A percentile compares a stretch with the other conserved stretches of the same genome.
Conservation (phyloP, 106 monocot species). For the Dendrobium huoshanense region DNA sequence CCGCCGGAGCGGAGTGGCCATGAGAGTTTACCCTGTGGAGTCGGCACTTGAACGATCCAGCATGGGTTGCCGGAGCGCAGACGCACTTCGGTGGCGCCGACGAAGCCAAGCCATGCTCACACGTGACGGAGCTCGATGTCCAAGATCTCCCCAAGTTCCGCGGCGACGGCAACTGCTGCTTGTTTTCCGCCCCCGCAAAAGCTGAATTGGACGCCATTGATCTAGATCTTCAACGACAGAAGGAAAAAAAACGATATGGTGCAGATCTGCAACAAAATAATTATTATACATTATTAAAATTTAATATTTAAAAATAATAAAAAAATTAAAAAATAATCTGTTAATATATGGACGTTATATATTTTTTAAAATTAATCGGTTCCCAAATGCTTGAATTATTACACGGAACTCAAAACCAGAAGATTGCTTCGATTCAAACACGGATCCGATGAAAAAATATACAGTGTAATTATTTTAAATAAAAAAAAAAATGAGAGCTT, state of each 20-base stretch:
- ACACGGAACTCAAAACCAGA: too few species aligned
- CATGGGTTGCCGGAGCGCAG: slow-evolving; percentile 46
- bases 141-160: slow-evolving; percentile 1
- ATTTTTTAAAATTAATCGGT: not conserved
- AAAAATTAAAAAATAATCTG: too few species aligned
- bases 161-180: slow-evolving; percentile 11
- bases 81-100: slow-evolving; percentile 27
- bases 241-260: not conserved
- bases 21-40: slow-evolving; percentile 43
- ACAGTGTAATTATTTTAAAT: not conserved
- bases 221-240: not conserved
- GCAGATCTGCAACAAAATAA: not conserved
- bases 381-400: too few species aligned
- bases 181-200: not conserved
- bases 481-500: not conserved
- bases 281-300: not conserved
- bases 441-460: too few species aligned
- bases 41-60: slow-evolving; percentile 54
- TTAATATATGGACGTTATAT: too few species aligned
- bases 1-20: slow-evolving; percentile 15
- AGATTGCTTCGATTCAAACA: too few species aligned
- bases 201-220: too few species aligned
- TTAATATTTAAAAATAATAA: not conserved
- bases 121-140: slow-evolving; percentile 11
- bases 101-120: not conserved